Percentiles rank a stretch among this genome's conserved stretches.
Evolutionary conservation across 2,329 filamentous ascomycete genomes (phyloP).

Genomic region (Diaporthe aspalathi): DNA sequence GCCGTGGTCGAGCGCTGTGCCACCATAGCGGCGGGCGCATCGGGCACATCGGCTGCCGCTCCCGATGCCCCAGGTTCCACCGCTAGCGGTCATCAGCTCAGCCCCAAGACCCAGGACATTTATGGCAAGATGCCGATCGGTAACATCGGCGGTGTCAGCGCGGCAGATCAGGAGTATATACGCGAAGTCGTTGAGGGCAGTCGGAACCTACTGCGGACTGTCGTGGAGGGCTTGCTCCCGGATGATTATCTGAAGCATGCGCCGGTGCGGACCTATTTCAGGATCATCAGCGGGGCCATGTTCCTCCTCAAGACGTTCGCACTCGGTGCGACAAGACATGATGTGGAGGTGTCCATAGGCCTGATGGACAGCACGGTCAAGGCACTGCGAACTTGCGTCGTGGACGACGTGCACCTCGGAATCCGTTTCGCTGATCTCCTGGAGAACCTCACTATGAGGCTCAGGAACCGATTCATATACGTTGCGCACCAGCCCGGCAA

Average conservation of each 20-base stretch:
- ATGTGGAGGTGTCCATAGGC: slow-evolving; percentile 79
- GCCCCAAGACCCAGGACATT: slow-evolving; percentile 73
- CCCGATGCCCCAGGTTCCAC: slow-evolving; percentile 48
- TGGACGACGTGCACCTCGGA: slow-evolving; percentile 88
- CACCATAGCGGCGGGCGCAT: slow-evolving; percentile 71
- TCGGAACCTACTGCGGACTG: slow-evolving; percentile 79
- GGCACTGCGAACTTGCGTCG: slow-evolving; percentile 80
- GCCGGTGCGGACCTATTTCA: slow-evolving; percentile 86
- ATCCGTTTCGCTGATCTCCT: slow-evolving; percentile 85
- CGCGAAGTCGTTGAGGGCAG: slow-evolving; percentile 82
- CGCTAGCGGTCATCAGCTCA: slow-evolving; percentile 57
- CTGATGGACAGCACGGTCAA: slow-evolving; percentile 81
- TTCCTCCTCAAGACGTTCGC: slow-evolving; percentile 88
- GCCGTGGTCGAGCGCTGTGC: slow-evolving; percentile 95
- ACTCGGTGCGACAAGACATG: slow-evolving; percentile 80
- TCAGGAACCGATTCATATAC: slow-evolving; percentile 80
- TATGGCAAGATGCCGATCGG: slow-evolving; percentile 73
- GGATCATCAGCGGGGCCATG: slow-evolving; percentile 87
- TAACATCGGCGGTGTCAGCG: slow-evolving; percentile 71
- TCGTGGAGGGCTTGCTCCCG: slow-evolving; percentile 80
- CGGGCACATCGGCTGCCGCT: slow-evolving; percentile 45
- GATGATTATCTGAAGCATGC: slow-evolving; percentile 83
- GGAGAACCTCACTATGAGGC: slow-evolving; percentile 79
- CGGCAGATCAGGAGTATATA: slow-evolving; percentile 78
- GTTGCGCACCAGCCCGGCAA: slow-evolving; percentile 57